Conservation (phyloP, 495 filamentous ascomycete species). For the Ascobolus immersus region DNA sequence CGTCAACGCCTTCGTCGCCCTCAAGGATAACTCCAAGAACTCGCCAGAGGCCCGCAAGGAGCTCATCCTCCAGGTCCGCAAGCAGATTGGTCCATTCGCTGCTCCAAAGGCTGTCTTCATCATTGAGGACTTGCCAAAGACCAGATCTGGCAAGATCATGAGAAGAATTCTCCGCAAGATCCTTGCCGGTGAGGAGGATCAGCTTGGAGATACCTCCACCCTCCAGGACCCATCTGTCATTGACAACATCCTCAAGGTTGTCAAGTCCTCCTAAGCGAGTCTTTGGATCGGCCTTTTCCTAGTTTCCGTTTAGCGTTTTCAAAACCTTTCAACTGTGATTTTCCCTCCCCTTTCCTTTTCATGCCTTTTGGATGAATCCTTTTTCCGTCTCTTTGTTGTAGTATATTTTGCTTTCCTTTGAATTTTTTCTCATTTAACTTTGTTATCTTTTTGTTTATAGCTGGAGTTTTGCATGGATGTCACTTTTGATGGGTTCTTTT, state of each 20-base stretch:
- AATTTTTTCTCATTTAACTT: no score
- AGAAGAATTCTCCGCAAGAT: slow-evolving; percentile 91
- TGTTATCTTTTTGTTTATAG: no score
- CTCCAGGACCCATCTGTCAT: slow-evolving; percentile 35
- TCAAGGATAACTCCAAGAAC: slow-evolving; percentile 65
- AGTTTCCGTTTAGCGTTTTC: no score
- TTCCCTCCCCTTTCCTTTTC: no score
- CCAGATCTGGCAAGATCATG: slow-evolving; percentile 96
- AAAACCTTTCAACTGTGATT: no score
- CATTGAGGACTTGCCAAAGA: slow-evolving; percentile 86
- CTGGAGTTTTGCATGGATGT: no score
- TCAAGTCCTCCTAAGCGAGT: no score
- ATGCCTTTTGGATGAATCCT: no score
- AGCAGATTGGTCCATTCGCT: slow-evolving; percentile 90
- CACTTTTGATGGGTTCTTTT: no score
- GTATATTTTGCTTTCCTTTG: no score
- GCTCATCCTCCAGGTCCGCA: slow-evolving; percentile 76
- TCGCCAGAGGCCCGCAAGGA: slow-evolving; percentile 75
- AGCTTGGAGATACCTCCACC: slow-evolving; percentile 76
- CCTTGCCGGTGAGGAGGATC: slow-evolving; percentile 84
- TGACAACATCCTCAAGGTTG: slow-evolving; percentile 59
- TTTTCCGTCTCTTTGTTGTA: no score
- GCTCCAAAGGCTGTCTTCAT: slow-evolving; percentile 82
- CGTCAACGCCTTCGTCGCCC: slow-evolving; percentile 83
- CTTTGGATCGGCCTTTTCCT: no score